Base-by-base conservation (phyloP, 176 grass and related monocot genomes). In the Alopecurus myosuroides region DNA sequence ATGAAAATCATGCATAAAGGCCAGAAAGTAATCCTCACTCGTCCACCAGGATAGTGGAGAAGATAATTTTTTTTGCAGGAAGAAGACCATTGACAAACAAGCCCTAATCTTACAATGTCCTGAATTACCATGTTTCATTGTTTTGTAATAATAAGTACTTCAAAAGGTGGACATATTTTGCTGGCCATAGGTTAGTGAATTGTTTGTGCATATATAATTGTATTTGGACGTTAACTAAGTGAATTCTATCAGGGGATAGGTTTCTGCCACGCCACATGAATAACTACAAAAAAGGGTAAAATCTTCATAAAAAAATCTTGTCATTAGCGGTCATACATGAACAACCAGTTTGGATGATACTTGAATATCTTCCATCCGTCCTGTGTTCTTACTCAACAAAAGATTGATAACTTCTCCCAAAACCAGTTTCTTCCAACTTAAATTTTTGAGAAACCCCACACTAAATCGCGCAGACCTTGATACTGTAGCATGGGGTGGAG, bases 1-100 rank as follows among this genome's bases (percentile, higher is more conserved):
- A 45, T 81, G 55, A 74, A 58, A 70, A 70, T 70, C 73, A 71
- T 61, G 42, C n/a, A 36, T 82, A 70, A 85, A 69, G 20, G 56
- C 7, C 35, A 64, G 17, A 86, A 61, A 35, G 19, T 69, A 25
- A 56, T 70, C 14, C 39, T 70, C 17, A 61, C 51, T 5, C 31
- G 35, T 85, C 82, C 17, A 79, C 39, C 63, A 5, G 40, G 55
- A 20, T 51, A 26, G 45, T 33, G 46, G 20, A 30, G 61, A 11
- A 18, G 15, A 49, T 49, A 4, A 14, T 49, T 42, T 42, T 18
- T 18, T 18, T 49, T 49, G 14, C 46, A 48, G 13, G 45, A 48
- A 46, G 3, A 30, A 66, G 30, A 67, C 51, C 57, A 46, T 22
- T 80, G 63, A 67, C 44, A 51, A 26, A 64, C 35, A 18, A 76